Evolutionary conservation across 2,329 filamentous ascomycete species (phyloP), one percentile per base, ranked within the genome.

Genomic region (Fusarium coffeatum): DNA sequence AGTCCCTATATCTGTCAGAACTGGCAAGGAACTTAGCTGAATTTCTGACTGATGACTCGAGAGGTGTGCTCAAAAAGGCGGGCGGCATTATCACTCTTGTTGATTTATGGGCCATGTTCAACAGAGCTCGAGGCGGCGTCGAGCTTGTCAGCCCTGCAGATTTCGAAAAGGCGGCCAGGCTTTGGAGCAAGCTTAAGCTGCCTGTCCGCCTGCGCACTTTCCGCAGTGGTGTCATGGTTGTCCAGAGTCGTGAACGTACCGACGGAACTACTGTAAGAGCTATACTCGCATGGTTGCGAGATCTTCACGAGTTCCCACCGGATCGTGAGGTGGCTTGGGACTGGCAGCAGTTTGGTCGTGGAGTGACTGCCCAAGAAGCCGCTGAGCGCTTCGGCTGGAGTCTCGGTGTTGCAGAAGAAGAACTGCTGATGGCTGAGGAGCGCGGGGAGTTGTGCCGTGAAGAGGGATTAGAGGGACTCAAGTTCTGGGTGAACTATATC

Each of bases 341-440:
- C 74, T 93, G 91, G 91, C 85, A 84, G 48, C 75, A 84, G 42
- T 98, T 93, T 78, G 94, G 96, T 1, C 87, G 90, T 59, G 94
- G 96, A 12, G 90, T 98, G 28, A 98, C 94, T 16, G 93, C 94
- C 3, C 93, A 96, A 76, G 94, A 98, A 76, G 89, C 90, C 0
- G 96, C 96, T 0, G 93, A 97, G 79, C 86, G 89, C 51, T 99
- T 99, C 80, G 93, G 94, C 8, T 99, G 96, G 96, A 98, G 96
- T 78, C 91, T 99, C 10, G 96, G 96, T 11, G 95, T 99, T 23
- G 96, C 96, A 2, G 92, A 92, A 64, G 96, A 98, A 78, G 96
- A 99, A 81, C 85, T 99, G 15, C 93, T 98, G 78, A 98, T 99
- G 95, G 94, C 94, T 0, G 96, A 99, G 79, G 95, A 98, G 78